Evolutionary conservation across 495 filamentous ascomycete species (phyloP), one percentile per base, ranked within the genome.

Genomic region (Trichoderma parareesei): DNA sequence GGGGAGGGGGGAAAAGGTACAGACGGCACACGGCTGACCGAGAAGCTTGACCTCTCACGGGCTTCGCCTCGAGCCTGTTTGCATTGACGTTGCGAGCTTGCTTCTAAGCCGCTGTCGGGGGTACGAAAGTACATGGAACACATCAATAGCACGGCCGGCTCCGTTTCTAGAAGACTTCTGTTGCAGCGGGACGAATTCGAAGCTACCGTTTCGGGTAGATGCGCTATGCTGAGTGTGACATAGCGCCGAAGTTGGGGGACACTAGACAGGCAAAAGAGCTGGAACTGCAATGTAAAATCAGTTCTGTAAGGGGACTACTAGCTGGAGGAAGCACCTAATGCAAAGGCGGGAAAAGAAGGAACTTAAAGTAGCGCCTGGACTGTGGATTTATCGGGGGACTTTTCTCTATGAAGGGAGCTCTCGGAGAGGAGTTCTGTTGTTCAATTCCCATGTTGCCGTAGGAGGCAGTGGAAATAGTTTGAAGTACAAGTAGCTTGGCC

Each of bases 131-230:
- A 27, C 27, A 27, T 27, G 27, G 27, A 27, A 27, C 27, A 27
- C 27, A 27, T 0, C 2, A 27, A 27, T 27, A 41, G 40, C 40
- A 7, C 5, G 44, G 44, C 44, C 27, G 27, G 44, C 44, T 48
- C 11, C 10, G 13, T 14, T 57, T 57, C 53, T 57, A 37, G 53
- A 57, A 57, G 20, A 57, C 3, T 57, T 57, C 53, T 14, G 20
- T 16, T 48, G 44, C 13, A 27, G 53, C 53, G 27, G 53, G 27
- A 57, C 10, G 20, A 18, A 49, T 9, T 18, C 4, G 46, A 49
- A 49, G 46, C 46, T 57, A 57, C 53, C 53, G 53, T 57, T 57
- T 57, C 53, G 53, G 53, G 53, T 57, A 37, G 53, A 57, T 57
- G 53, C 53, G 40, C 40, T 41, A 41, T 11, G 40, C 40, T 11